Evolutionary conservation across 2,329 filamentous ascomycete genomes (phyloP).

Genomic region (Onygenales sp.): DNA sequence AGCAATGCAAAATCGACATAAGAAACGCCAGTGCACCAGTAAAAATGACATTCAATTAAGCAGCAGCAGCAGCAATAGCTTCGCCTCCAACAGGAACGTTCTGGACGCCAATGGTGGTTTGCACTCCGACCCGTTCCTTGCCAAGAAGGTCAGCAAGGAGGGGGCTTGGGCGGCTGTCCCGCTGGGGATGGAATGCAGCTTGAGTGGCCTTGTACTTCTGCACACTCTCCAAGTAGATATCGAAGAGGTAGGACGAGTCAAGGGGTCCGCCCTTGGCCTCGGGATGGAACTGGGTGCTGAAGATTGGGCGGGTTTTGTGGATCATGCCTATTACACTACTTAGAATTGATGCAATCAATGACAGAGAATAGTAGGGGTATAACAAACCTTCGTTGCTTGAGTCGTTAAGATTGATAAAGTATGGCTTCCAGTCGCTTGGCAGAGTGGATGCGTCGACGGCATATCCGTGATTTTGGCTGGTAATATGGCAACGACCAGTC

Average conservation of each 20-base stretch:
- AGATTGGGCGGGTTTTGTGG: constrained; percentile 91
- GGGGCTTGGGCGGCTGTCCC: constrained; percentile 79
- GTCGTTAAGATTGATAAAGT: constrained; percentile 97
- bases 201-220: constrained; percentile 80
- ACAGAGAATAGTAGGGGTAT: not conserved
- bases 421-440: constrained; percentile 84
- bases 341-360: constrained; percentile 1
- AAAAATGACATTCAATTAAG: constrained; percentile 3
- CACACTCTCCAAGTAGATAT: constrained; percentile 89
- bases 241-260: constrained; percentile 92
- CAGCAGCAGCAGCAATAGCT: constrained; percentile 14
- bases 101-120: constrained; percentile 52
- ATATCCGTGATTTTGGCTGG: constrained; percentile 96
- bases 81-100: constrained; percentile 15
- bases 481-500: constrained; percentile 96
- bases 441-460: constrained; percentile 81
- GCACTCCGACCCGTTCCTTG: constrained; percentile 90
- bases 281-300: constrained; percentile 97
- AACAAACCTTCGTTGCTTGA: constrained; percentile 77
- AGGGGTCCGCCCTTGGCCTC: constrained; percentile 96
- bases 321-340: constrained; percentile 55
- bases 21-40: not conserved
- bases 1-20: not conserved
- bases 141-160: constrained; percentile 82
- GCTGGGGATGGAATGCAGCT: constrained; percentile 56